Evolutionary conservation across 2,329 filamentous ascomycete species (phyloP), one percentile per base, ranked within the genome.

Genomic region (Elsinoe arachidis): DNA sequence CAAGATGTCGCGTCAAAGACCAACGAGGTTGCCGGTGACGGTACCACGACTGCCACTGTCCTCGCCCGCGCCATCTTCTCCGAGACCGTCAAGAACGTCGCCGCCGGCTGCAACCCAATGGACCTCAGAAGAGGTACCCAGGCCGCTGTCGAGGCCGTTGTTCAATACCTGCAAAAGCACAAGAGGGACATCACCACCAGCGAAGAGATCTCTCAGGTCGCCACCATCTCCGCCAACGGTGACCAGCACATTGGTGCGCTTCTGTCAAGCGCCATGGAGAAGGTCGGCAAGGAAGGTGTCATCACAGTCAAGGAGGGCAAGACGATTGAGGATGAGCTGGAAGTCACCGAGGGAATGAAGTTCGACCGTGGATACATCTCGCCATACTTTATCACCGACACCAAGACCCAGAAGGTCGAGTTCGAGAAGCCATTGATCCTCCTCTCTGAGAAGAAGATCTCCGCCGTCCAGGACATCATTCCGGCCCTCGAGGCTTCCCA

Each of bases 281-380:
- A 95, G 83, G 93, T 99, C 63, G 93, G 93, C 76, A 99, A 99
- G 84, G 93, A 99, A 80, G 93, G 93, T 81, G 93, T 99, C 70
- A 99, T 99, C 75, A 99, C 93, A 59, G 92, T 97, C 71, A 99
- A 99, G 87, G 93, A 99, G 82, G 93, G 93, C 73, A 99, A 97
- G 87, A 97, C 93, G 60, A 86, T 95, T 71, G 85, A 88, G 69
- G 93, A 99, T 67, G 93, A 99, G 84, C 87, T 99, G 58, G 93
- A 99, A 79, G 86, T 99, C 61, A 99, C 93, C 60, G 93, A 99
- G 86, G 93, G 93, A 73, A 99, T 99, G 93, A 90, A 93, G 76
- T 99, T 99, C 79, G 93, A 99, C 83, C 92, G 93, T 71, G 93
- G 93, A 62, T 99, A 87, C 76, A 92, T 96, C 72, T 99, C 93